Base-by-base conservation (phyloP, 805 yeast species). In the Saccharomycopsis lassenensis region DNA sequence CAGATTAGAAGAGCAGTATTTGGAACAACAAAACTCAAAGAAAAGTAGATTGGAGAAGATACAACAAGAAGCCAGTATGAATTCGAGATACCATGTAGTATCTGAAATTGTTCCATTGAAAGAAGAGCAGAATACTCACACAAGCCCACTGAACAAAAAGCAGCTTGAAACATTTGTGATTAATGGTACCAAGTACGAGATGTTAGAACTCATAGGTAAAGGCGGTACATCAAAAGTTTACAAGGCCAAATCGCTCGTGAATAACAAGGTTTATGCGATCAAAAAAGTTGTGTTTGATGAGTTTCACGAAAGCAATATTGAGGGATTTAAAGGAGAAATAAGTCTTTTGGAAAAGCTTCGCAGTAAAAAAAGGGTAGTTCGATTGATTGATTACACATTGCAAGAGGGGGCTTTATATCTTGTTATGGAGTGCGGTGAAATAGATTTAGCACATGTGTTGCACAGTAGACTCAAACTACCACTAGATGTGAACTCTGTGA, bases 371-470 rank as follows among this genome's bases (percentile, higher is more conserved):
- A 61, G 95, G 35, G 96, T 89, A 4, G 94, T 91, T 3, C 67
- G 71, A 48, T 61, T 89, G 29, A 58, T 80, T 24, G 95, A 85
- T 50, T 72, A 79, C 54, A 74, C 77, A n/a, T 62, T 85, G 46
- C 64, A 66, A 3, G 73, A 69, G 19, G 75, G 80, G 0, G 66
- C 75, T 2, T 63, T 89, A 24, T 66, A 69, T 49, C 59, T 89
- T 44, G 81, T 86, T 2, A 84, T 89, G 95, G 97, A 91, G 56
- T 83, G 94, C 52, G 97, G 97, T 15, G 95, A 89, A 44, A 71
- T 82, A 36, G 96, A 89, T 54, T 58, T 89, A 19, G 89, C 95
- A 0, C 84, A 74, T 48, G 87, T 87, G 6, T 63, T 89, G 32
- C 69, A 74, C 28, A 69, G 66, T 33, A 62, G 84, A 36, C 48